A percentile compares a stretch with the other conserved stretches of the same genome.
Conservation (phyloP, 768 basidiomycete genomes). For the Fistulinella prunicolor region DNA sequence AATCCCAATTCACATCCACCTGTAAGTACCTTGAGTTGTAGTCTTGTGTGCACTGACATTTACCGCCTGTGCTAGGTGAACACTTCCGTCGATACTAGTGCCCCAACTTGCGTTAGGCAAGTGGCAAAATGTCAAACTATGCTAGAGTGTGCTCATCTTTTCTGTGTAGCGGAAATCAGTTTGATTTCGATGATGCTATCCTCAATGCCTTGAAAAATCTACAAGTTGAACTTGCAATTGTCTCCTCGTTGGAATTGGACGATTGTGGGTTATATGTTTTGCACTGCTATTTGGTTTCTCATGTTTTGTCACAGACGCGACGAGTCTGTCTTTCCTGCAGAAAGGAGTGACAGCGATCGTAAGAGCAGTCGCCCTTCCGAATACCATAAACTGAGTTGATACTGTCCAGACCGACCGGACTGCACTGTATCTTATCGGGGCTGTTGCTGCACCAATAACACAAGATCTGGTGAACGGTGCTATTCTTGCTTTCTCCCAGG, state of each 20-base stretch:
- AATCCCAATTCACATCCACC: conserved; percentile 52
- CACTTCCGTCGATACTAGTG: conserved; percentile 49
- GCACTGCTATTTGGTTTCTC: neutral
- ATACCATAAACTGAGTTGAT: conserved; percentile 1
- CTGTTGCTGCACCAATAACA: conserved; percentile 62
- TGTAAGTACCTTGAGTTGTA: conserved; percentile 30
- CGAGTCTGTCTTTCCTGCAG: conserved; percentile 57
- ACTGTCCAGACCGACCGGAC: conserved; percentile 54
- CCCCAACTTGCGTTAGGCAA: conserved; percentile 59
- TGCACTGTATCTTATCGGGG: conserved; percentile 66
- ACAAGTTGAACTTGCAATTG: conserved; percentile 53
- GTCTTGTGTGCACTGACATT: neutral
- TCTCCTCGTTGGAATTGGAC: conserved; percentile 57
- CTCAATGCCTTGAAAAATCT: conserved; percentile 59
- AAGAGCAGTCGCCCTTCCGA: conserved; percentile 14
- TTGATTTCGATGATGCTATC: conserved; percentile 58
- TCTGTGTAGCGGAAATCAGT: conserved; percentile 56
- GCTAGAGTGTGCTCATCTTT: conserved; percentile 5
- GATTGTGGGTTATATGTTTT: conserved; percentile 48
- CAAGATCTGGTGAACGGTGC: conserved; percentile 63
- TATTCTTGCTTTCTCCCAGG: conserved; percentile 50
- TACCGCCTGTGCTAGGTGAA: conserved; percentile 40
- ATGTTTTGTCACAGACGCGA: conserved; percentile 40
- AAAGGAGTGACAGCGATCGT: conserved; percentile 53
- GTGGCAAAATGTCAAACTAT: neutral